Conservation (phyloP, 2,329 filamentous ascomycete species). For the Scleromitrula shiraiana region DNA sequence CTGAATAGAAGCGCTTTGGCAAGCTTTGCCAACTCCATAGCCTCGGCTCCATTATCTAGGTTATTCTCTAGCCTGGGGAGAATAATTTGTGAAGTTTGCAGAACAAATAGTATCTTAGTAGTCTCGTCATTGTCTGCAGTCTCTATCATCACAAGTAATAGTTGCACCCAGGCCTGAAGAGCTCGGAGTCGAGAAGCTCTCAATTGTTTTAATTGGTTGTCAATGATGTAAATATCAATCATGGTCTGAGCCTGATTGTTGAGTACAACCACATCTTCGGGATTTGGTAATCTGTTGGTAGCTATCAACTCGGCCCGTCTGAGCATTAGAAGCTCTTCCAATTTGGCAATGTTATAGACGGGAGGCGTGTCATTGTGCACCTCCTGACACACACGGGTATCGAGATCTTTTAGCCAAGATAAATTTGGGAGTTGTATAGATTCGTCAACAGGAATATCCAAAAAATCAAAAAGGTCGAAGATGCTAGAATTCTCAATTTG, state of each 20-base stretch:
- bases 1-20: slow-evolving; percentile 64
- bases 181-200: slow-evolving; percentile 49
- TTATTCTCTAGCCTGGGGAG: slow-evolving; percentile 79
- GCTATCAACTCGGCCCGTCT: slow-evolving; percentile 55
- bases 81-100: slow-evolving; percentile 81
- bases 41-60: slow-evolving; percentile 58
- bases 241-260: slow-evolving; percentile 54
- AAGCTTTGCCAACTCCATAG: slow-evolving; percentile 69
- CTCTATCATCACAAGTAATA: slow-evolving; percentile 76
- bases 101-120: slow-evolving; percentile 66
- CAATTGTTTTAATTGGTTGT: slow-evolving; percentile 56
- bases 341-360: slow-evolving; percentile 62
- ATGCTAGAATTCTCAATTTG: slow-evolving; percentile 62
- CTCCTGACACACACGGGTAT: slow-evolving; percentile 57
- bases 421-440: slow-evolving; percentile 46
- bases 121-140: slow-evolving; percentile 70
- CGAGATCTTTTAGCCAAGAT: slow-evolving; percentile 55
- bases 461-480: slow-evolving; percentile 91
- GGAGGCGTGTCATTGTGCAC: slow-evolving; percentile 47
- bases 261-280: slow-evolving; percentile 42
- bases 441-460: slow-evolving; percentile 51
- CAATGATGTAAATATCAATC: slow-evolving; percentile 51
- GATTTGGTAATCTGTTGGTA: slow-evolving; percentile 40
- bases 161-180: slow-evolving; percentile 74
- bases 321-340: slow-evolving; percentile 66